Conservation (phyloP, 1,284 basidiomycete species). For the Serendipita sp. region DNA sequence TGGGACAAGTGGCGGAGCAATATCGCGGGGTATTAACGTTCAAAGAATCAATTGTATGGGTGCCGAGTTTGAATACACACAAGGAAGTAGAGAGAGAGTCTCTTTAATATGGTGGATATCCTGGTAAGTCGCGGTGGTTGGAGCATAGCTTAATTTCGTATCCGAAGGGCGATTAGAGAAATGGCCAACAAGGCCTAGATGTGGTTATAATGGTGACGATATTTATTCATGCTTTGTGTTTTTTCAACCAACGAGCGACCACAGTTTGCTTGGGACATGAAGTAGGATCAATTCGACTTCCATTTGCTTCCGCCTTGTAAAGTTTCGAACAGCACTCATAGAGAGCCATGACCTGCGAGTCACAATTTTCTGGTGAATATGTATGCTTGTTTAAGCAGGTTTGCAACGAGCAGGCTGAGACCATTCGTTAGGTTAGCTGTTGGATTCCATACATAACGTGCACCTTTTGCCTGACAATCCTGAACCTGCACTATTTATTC, state of each 20-base stretch:
- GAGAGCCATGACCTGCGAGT: conserved; percentile 33
- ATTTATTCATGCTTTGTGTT: conserved; percentile 25
- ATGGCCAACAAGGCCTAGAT: too few species aligned
- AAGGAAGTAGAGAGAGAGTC: not conserved
- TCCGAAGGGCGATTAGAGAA: not conserved
- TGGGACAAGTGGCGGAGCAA: not conserved
- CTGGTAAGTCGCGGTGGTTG: not conserved
- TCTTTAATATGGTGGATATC: not conserved
- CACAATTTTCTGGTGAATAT: conserved; percentile 48
- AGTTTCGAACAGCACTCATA: conserved; percentile 46
- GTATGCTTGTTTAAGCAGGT: conserved; percentile 48
- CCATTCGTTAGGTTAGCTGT: conserved; percentile 3
- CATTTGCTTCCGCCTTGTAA: conserved; percentile 32
- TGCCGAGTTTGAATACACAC: too few species aligned
- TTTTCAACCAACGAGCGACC: conserved; percentile 44
- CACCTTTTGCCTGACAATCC: conserved; percentile 7
- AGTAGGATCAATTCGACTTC: conserved; percentile 29
- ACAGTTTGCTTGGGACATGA: conserved; percentile 45
- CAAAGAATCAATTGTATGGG: too few species aligned
- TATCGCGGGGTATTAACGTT: too few species aligned
- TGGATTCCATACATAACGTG: not conserved
- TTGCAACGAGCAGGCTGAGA: conserved; percentile 46
- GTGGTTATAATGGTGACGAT: too few species aligned
- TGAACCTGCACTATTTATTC: not conserved
- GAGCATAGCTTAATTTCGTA: not conserved